Conservation (phyloP, 192 early-diverging fungal species). For the Tieghemiomyces parasiticus region DNA sequence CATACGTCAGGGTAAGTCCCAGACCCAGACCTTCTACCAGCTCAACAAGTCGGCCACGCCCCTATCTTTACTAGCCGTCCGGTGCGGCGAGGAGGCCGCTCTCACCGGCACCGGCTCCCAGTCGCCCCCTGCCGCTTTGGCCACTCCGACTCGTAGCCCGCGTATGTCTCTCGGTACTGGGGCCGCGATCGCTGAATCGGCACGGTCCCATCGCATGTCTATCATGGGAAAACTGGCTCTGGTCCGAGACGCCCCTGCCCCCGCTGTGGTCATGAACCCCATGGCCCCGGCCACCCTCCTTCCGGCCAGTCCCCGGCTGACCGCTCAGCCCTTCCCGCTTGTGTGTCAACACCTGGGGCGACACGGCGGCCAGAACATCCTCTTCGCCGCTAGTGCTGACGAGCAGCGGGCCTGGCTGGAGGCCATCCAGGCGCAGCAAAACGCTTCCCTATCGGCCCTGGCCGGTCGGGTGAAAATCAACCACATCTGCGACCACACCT, state of each 20-base stretch:
- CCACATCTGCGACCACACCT: conserved; percentile 5
- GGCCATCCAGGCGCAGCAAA: neutral
- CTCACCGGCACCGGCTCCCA: neutral
- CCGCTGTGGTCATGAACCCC: neutral
- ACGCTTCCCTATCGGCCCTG: neutral
- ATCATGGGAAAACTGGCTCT: neutral
- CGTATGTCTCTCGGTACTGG: too few relatives aligned
- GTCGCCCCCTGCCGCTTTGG: too few relatives aligned
- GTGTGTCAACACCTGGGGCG: neutral
- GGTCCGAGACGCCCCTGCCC: neutral
- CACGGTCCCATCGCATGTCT: neutral
- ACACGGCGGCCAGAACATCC: neutral
- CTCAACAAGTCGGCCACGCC: neutral
- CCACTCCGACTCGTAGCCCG: neutral
- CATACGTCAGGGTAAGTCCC: neutral
- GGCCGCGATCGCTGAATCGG: neutral
- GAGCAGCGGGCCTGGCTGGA: neutral
- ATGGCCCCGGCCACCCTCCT: neutral
- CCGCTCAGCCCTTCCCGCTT: neutral
- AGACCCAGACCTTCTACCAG: neutral
- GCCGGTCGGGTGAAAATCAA: neutral
- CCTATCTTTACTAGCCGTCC: neutral
- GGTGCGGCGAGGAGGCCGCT: neutral
- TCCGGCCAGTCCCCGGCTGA: neutral
- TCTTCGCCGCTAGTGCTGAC: neutral